Evolutionary conservation across 1,139 yeast species (phyloP).

Genomic region (Spathaspora jeffriesii): DNA sequence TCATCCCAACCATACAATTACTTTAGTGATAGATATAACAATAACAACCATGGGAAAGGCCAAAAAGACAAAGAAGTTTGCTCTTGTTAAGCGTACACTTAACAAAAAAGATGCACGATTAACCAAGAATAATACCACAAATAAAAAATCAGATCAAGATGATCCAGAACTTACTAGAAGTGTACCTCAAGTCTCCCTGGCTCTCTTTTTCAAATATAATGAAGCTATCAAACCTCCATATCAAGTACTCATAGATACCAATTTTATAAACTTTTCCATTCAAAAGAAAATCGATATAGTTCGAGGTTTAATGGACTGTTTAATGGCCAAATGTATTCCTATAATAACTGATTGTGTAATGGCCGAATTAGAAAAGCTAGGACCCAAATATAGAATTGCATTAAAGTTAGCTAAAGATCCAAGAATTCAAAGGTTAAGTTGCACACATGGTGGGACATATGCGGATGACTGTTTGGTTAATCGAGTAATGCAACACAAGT

Average conservation of each 20-base stretch:
- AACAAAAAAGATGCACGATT: constrained; percentile 72
- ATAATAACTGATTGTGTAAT: constrained; percentile 95
- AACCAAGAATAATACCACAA: constrained; percentile 24
- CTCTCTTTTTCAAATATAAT: constrained; percentile 92
- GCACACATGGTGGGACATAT: constrained; percentile 94
- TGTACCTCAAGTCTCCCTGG: constrained; percentile 94
- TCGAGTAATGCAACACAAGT: constrained; percentile 92
- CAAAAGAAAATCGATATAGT: constrained; percentile 93
- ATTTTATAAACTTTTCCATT: constrained; percentile 93
- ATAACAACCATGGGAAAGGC: constrained; percentile 82
- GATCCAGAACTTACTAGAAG: constrained; percentile 84
- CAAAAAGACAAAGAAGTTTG: constrained; percentile 92
- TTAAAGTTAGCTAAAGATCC: constrained; percentile 92
- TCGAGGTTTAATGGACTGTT: constrained; percentile 94
- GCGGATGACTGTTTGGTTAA: constrained; percentile 97
- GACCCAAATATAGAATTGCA: constrained; percentile 93
- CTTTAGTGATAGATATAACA: neutral
- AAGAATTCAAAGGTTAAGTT: constrained; percentile 79
- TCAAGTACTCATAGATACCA: constrained; percentile 93
- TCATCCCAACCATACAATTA: neutral
- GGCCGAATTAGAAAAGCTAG: constrained; percentile 96
- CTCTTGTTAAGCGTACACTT: constrained; percentile 82
- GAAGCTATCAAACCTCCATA: constrained; percentile 96
- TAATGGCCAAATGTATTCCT: constrained; percentile 95
- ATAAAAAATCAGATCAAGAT: constrained; percentile 32